Conservation (phyloP, 257 asterid genomes). For the Lycium ferocissimum region DNA sequence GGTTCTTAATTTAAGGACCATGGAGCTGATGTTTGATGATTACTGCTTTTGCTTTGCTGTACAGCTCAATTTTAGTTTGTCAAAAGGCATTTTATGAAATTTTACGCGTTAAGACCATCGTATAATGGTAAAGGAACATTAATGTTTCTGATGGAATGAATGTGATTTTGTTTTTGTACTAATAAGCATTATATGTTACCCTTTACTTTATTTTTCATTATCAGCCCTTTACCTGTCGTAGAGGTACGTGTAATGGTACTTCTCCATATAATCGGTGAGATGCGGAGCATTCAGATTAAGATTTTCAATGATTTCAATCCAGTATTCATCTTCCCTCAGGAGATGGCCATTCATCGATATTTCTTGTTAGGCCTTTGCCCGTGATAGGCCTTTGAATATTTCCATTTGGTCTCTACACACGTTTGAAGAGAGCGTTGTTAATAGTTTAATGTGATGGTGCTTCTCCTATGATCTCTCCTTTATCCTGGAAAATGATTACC, state of each 20-base stretch:
- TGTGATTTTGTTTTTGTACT: background rate
- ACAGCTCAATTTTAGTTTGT: conserved; percentile 1
- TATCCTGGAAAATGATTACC: background rate
- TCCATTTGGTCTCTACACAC: background rate
- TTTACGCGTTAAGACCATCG: background rate
- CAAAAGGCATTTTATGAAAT: background rate
- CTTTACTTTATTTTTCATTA: background rate
- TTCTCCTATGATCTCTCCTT: background rate
- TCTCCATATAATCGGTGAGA: background rate
- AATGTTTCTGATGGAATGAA: background rate
- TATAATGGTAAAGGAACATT: background rate
- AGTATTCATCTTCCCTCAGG: background rate
- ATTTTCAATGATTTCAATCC: background rate
- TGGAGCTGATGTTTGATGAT: background rate
- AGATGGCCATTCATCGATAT: conserved; percentile 23
- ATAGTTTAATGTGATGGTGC: background rate
- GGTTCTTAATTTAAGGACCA: conserved; percentile 22
- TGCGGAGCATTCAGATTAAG: background rate
- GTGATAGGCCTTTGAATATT: background rate
- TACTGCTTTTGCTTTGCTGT: conserved; percentile 1
- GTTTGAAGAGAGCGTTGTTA: background rate
- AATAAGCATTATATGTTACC: background rate
- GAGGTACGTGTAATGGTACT: background rate
- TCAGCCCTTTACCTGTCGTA: background rate
- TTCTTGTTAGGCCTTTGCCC: background rate